Evolutionary conservation across 192 early-diverging fungal species (phyloP).

Genomic region (Podila epigama): DNA sequence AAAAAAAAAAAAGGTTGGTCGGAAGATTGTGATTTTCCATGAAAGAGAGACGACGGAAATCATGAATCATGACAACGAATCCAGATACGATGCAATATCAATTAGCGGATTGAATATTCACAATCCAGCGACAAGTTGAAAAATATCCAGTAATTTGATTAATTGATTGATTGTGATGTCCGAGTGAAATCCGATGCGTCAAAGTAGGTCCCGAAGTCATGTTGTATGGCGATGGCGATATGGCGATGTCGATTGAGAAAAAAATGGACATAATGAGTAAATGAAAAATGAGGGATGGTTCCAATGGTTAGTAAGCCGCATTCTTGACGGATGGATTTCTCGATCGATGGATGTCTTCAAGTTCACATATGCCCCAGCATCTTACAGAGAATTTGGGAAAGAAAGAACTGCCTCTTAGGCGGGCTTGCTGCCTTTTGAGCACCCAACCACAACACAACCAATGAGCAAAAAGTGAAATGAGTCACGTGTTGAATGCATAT

Average conservation of each 20-base stretch:
- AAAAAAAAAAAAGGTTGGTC: neutral
- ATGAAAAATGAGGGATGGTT: neutral
- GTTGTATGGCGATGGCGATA: constrained; percentile 4
- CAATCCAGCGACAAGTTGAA: too few species aligned
- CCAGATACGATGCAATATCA: too few species aligned
- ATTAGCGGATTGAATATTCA: too few species aligned
- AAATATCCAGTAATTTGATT: too few species aligned
- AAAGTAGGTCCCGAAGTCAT: too few species aligned
- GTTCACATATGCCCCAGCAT: neutral
- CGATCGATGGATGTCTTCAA: constrained; percentile 31
- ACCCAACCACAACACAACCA: too few species aligned
- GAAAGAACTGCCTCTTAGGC: constrained; percentile 7
- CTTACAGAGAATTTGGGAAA: neutral
- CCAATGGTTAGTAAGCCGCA: constrained; percentile 1
- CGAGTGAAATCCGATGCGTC: too few species aligned
- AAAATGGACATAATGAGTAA: neutral
- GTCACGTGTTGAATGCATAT: neutral
- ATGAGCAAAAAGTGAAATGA: neutral
- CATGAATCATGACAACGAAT: too few species aligned
- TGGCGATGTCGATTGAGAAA: neutral
- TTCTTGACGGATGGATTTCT: constrained; percentile 26
- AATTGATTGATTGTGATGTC: too few species aligned
- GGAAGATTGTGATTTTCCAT: neutral
- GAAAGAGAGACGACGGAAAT: too few species aligned
- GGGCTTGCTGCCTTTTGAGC: neutral